These are phyloP conservation scores for Infundibulicybe gibba DNA, from an alignment of 768 basidiomycete species.

Conservation along the genomic window DNA sequence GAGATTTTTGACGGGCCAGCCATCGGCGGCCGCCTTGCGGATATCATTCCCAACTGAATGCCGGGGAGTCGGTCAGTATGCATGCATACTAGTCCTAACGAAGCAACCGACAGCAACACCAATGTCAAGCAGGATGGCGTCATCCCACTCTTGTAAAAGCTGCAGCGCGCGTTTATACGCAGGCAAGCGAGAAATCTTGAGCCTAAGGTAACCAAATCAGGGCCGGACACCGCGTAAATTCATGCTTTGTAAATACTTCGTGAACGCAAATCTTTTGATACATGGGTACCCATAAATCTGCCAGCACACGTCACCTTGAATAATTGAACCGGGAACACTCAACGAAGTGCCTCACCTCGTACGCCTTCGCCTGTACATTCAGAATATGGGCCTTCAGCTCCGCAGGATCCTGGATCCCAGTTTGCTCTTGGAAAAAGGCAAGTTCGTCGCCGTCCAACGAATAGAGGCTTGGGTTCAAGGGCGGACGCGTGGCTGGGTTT, in stretches of 20 bases:
- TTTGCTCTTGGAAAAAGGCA: slow-evolving; percentile 23
- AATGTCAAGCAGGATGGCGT: slow-evolving; percentile 36
- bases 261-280: slow-evolving; percentile 17
- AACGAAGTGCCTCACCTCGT: slow-evolving; percentile 8
- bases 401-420: slow-evolving; percentile 22
- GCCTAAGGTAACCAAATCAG: slow-evolving; percentile 7
- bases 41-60: slow-evolving; percentile 35
- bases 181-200: slow-evolving; percentile 30
- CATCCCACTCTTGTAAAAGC: slow-evolving; percentile 17
- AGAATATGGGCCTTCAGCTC: slow-evolving; percentile 27
- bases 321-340: background rate
- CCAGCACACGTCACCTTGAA: background rate
- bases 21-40: slow-evolving; percentile 33
- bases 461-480: slow-evolving; percentile 16
- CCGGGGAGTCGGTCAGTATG: background rate
- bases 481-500: slow-evolving; percentile 8
- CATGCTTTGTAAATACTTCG: slow-evolving; percentile 14
- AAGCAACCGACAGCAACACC: slow-evolving; percentile 35
- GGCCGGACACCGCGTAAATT: background rate
- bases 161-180: slow-evolving; percentile 26
- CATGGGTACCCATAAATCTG: slow-evolving; percentile 19
- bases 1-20: slow-evolving; percentile 31
- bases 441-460: slow-evolving; percentile 16
- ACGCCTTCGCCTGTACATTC: slow-evolving; percentile 15
- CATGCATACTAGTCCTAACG: background rate